Evolutionary conservation across 805 yeast genomes (phyloP).

Genomic region (Saccharomycopsis selenospora): DNA sequence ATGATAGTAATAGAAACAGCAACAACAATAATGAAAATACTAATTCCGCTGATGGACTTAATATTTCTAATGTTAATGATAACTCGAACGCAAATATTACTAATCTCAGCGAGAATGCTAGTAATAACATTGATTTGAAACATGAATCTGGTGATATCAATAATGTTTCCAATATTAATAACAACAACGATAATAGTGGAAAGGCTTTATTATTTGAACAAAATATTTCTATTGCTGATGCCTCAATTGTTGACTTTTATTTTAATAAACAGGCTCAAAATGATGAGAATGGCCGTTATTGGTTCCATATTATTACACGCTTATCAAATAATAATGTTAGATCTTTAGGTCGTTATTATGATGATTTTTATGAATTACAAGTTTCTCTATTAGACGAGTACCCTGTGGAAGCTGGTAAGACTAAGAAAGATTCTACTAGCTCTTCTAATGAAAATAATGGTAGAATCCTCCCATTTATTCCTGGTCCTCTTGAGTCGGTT

Average conservation of each 20-base stretch:
- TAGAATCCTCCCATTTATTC: constrained; percentile 85
- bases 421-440: constrained; percentile 33
- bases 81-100: constrained; percentile 11
- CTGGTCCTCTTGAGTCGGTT: constrained; percentile 91
- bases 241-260: constrained; percentile 50
- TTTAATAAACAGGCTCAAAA: constrained; percentile 35
- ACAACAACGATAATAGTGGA: neutral
- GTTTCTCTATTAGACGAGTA: constrained; percentile 72
- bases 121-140: constrained; percentile 21
- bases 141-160: constrained; percentile 5
- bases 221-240: constrained; percentile 31
- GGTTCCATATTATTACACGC: constrained; percentile 70
- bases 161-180: constrained; percentile 16
- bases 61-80: too few relatives aligned
- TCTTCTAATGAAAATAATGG: constrained; percentile 38
- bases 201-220: constrained; percentile 13
- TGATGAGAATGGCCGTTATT: constrained; percentile 76
- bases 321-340: constrained; percentile 63
- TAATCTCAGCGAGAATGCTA: constrained; percentile 5
- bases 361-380: constrained; percentile 93
- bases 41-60: constrained; percentile 12
- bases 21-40: constrained; percentile 17
- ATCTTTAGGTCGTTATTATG: constrained; percentile 79
- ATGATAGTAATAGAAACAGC: constrained; percentile 17
- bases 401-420: constrained; percentile 88